Percentiles rank a stretch among this genome's conserved stretches.
phyloP scores from a whole-genome alignment of 1,284 basidiomycete genomes.

The Pisolithus thermaeus region DNA sequence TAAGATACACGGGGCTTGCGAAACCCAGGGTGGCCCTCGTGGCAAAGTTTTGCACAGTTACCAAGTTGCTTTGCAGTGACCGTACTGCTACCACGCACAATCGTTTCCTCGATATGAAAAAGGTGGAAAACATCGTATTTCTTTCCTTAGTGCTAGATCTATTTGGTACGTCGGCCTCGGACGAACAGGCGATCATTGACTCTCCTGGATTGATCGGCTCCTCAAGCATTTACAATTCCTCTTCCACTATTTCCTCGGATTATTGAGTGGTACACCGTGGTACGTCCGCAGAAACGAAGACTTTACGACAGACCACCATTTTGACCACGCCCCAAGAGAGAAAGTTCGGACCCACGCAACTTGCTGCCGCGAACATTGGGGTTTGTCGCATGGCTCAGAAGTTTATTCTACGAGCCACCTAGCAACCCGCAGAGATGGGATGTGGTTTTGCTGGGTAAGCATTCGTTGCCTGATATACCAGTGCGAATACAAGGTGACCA shows the following conservation, averaged over 20 bases:
- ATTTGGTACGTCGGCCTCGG: conserved; percentile 47
- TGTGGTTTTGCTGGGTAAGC: conserved; percentile 68
- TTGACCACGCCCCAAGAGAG: conserved; percentile 43
- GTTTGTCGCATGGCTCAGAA: conserved; percentile 58
- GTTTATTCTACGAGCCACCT: conserved; percentile 53
- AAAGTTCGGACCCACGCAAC: conserved; percentile 60
- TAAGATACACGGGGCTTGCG: too few relatives aligned
- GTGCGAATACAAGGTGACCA: conserved; percentile 5
- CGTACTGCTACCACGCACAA: too few relatives aligned
- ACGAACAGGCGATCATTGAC: background rate
- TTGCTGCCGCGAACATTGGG: conserved; percentile 66
- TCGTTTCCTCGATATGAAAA: conserved; percentile 43
- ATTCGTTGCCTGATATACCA: background rate
- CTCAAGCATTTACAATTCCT: conserved; percentile 85
- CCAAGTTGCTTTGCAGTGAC: too few relatives aligned
- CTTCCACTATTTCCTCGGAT: conserved; percentile 85
- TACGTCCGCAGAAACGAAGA: conserved; percentile 27
- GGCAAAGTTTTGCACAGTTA: too few relatives aligned
- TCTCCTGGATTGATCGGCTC: conserved; percentile 6
- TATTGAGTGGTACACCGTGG: conserved; percentile 83
- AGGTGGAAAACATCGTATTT: conserved; percentile 74
- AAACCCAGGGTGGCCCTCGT: too few relatives aligned
- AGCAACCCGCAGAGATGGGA: conserved; percentile 72
- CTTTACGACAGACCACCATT: background rate
- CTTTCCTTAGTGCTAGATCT: conserved; percentile 81